These are phyloP conservation scores for Podaxis sp. DNA, from an alignment of 768 basidiomycete genomes.

Conservation along the genomic window DNA sequence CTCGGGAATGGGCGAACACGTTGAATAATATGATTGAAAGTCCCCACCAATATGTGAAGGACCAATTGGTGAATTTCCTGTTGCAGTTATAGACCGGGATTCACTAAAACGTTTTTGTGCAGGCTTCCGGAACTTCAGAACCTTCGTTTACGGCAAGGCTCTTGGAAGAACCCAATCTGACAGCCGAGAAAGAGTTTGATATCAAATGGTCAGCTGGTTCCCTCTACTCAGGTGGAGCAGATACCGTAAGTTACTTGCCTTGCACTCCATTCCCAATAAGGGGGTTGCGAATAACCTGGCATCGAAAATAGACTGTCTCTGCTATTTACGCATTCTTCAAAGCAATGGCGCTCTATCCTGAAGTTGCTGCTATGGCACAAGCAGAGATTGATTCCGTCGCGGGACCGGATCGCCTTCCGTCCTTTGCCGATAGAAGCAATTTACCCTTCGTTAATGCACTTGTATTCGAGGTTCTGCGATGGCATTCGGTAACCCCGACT, in stretches of 20 bases:
- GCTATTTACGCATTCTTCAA: background rate
- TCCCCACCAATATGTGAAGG: conserved; percentile 44
- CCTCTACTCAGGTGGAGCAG: conserved; percentile 48
- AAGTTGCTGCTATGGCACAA: background rate
- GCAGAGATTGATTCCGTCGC: background rate
- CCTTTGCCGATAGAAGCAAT: background rate
- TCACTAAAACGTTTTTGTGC: background rate
- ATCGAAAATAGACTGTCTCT: conserved; percentile 28
- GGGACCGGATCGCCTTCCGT: background rate
- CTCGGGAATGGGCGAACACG: conserved; percentile 42
- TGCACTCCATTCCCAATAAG: background rate
- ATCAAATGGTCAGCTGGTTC: conserved; percentile 48
- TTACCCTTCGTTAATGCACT: background rate
- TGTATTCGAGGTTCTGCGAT: background rate
- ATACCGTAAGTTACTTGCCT: conserved; percentile 29
- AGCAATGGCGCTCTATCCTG: background rate
- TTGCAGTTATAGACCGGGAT: background rate
- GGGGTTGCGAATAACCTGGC: background rate
- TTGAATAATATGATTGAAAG: conserved; percentile 45
- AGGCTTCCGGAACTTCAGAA: conserved; percentile 32
- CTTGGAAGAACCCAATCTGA: conserved; percentile 28
- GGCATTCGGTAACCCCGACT: conserved; percentile 32
- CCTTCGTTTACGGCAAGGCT: conserved; percentile 35
- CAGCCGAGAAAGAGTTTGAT: conserved; percentile 32
- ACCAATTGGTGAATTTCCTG: conserved; percentile 37